Base-by-base conservation (phyloP, 108 stramenopile genomes). In the Cylindrotheca fusiformis region DNA sequence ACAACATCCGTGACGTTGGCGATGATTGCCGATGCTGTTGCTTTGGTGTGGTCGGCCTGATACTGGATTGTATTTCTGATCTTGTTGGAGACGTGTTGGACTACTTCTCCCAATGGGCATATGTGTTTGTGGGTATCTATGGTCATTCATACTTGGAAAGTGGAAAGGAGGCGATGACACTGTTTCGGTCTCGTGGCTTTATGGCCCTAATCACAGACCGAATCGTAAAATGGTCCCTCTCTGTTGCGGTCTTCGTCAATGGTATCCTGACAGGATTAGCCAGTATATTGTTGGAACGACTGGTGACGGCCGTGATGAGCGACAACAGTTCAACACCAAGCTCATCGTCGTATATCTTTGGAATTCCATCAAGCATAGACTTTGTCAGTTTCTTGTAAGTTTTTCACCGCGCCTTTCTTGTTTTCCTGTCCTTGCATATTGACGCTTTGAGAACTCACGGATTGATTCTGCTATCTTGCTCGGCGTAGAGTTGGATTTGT, bases 101-200 rank as follows among this genome's bases (percentile, higher is more conserved):
- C 27, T 80, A 82, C 55, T 81, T 87, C 47, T 83, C 85, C 55
- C 83, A 84, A 46, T 88, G 91, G 87, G 87, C 87, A 4, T 69
- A 60, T 59, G 60, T 81, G 19, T 87, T 78, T 51, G 79, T 89
- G 33, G 95, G 88, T 19, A 65, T 95, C 2, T 88, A 95, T 64
- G 90, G 86, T 1, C 81, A 82, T 36, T 70, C 71, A 22, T 95
- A 86, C 55, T 56, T 81, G 58, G 80, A 86, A 21, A 76, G 84
- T 55, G 91, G 90, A 27, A 59, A 60, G 36, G 60, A 60, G 23
- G 92, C 84, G 21, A 65, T 83, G 8, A 72, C 82, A 48, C 75
- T 96, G 6, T 96, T 96, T 65, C 58, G 64, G 30, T 75, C 77
- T 4, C 71, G 87, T 28, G 91, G 91, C 24, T 90, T 80, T 80